Percentiles rank a stretch among this genome's conserved stretches.
phyloP scores from a whole-genome alignment of 345 rosid genomes.

The Barbarea vulgaris region DNA sequence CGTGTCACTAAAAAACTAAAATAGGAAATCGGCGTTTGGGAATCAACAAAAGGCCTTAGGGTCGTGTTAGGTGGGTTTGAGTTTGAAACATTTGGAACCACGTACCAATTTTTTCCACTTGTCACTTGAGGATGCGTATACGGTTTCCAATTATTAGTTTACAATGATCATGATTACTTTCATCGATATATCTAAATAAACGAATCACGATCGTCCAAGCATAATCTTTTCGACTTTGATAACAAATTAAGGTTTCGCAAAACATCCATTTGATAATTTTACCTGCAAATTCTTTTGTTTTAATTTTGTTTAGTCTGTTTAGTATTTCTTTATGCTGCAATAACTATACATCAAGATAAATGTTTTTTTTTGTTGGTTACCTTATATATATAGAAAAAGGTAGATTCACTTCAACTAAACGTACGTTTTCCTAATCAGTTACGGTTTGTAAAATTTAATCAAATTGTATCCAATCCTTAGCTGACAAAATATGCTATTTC shows the following conservation, averaged over 20 bases:
- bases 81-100: conserved; percentile 31
- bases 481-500: background rate
- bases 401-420: background rate
- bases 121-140: conserved; percentile 33
- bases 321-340: too few species aligned
- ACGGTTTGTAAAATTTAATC: background rate
- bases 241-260: background rate
- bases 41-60: conserved; percentile 9
- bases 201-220: background rate
- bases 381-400: too few species aligned
- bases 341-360: background rate
- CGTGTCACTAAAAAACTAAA: background rate
- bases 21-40: conserved; percentile 22
- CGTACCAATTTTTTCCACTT: conserved; percentile 18
- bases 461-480: background rate
- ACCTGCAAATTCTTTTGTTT: background rate
- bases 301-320: background rate
- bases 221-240: background rate
- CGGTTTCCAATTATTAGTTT: background rate
- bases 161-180: background rate
- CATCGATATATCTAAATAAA: background rate
- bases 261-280: background rate
- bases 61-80: conserved; percentile 25
- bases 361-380: background rate
- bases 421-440: background rate